These are phyloP conservation scores for Citeromyces siamensis DNA, from an alignment of 1,139 yeast genomes.

Conservation along the genomic window DNA sequence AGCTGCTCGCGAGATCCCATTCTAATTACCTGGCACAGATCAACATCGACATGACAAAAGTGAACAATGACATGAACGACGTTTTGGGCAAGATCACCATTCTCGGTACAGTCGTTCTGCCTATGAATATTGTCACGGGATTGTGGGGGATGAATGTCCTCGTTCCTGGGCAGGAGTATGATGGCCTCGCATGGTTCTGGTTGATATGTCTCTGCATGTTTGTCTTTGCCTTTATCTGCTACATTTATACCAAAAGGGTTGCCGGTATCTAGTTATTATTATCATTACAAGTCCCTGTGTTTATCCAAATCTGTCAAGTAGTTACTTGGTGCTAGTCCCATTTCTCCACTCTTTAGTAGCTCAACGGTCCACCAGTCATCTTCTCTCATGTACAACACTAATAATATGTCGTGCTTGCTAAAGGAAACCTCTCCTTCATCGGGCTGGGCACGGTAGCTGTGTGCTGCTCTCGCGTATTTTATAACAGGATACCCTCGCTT, in stretches of 20 bases:
- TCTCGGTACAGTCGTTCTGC: slow-evolving; percentile 88
- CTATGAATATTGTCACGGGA: slow-evolving; percentile 91
- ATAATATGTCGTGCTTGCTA: slow-evolving; percentile 62
- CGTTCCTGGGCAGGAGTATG: slow-evolving; percentile 81
- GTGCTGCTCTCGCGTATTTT: slow-evolving; percentile 53
- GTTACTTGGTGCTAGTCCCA: slow-evolving; percentile 80
- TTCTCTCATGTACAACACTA: slow-evolving; percentile 62
- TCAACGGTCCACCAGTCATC: slow-evolving; percentile 92
- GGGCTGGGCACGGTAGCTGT: slow-evolving; percentile 62
- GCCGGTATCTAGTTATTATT: slow-evolving; percentile 13
- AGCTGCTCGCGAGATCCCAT: slow-evolving; percentile 83
- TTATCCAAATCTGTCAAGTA: slow-evolving; percentile 27
- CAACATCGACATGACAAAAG: slow-evolving; percentile 94
- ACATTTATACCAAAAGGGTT: slow-evolving; percentile 28
- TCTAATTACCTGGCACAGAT: slow-evolving; percentile 93
- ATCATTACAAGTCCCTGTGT: background rate
- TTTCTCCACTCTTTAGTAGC: slow-evolving; percentile 39
- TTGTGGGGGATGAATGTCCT: slow-evolving; percentile 98
- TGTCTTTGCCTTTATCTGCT: slow-evolving; percentile 28
- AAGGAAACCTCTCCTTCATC: slow-evolving; percentile 74
- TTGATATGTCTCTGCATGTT: slow-evolving; percentile 29
- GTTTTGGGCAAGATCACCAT: slow-evolving; percentile 89
- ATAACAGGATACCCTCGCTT: slow-evolving; percentile 30
- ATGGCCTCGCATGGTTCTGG: slow-evolving; percentile 74
- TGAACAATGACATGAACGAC: slow-evolving; percentile 95